A percentile compares a stretch with the other conserved stretches of the same genome.
These are phyloP conservation scores for Chlorella vulgaris DNA, from an alignment of 139 green algal species.

Conservation along the genomic window DNA sequence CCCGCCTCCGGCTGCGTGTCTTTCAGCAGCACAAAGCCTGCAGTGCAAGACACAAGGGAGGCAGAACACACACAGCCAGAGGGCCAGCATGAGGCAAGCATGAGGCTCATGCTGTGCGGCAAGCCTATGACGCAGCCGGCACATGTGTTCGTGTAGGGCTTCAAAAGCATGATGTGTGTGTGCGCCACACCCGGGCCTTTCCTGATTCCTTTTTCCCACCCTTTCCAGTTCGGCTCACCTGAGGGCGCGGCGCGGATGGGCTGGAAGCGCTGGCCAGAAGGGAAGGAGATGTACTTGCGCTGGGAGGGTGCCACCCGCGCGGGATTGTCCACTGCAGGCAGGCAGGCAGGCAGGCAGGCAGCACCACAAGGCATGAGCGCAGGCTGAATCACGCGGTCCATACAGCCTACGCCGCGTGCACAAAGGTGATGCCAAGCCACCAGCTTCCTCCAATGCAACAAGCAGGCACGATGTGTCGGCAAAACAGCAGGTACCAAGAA, in stretches of 20 bases:
- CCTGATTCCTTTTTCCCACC: too few species aligned
- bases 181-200: too few species aligned
- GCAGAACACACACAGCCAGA: background rate
- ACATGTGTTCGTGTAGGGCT: too few species aligned
- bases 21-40: constrained; percentile 73
- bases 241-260: constrained; percentile 39
- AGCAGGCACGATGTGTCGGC: too few species aligned
- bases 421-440: background rate
- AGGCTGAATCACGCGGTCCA: background rate
- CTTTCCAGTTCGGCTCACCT: constrained; percentile 12
- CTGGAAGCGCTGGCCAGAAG: constrained; percentile 33
- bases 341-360: background rate
- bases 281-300: constrained; percentile 64
- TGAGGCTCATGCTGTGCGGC: background rate
- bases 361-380: background rate
- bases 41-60: background rate
- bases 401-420: background rate
- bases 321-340: constrained; percentile 76
- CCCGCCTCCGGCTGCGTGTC: constrained; percentile 55
- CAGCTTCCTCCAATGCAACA: background rate
- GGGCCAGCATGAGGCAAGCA: too few species aligned
- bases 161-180: too few species aligned
- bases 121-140: too few species aligned
- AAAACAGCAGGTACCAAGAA: too few species aligned
- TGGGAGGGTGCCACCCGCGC: constrained; percentile 85